Evolutionary conservation across 331 rosid species (phyloP), one percentile per base, ranked within the genome.

Genomic region (Saraca asoca): DNA sequence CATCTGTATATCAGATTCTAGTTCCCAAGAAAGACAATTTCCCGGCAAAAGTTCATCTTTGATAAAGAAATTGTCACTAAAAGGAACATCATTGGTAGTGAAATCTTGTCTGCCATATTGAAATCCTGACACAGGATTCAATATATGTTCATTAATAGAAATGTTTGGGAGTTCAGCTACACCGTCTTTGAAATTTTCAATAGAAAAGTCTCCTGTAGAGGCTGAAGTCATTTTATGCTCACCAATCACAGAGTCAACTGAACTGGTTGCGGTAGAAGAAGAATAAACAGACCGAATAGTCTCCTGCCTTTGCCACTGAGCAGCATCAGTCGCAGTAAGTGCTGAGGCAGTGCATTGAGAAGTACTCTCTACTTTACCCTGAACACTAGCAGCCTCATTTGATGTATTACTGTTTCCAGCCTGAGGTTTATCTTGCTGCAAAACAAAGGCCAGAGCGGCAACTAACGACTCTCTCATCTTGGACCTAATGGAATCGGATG

Each of bases 41-140:
- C 95, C 99, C 74, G 88, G 97, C 79, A 94, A 73, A 73, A 94
- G 88, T 33, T 88, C 99, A 59, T 94, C 99, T 84, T 90, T 90
- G 35, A 91, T 83, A 80, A 77, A 86, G 63, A 90, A 79, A 58
- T 71, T 75, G 18, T 88, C 99, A 51, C 89, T 78, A 74, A 86
- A 88, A 53, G 97, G 84, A 73, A 90, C 85, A 64, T 90, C 90
- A 74, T 83, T 88, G 62, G 78, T 84, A 17, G 92, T 81, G 75
- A 87, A 88, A 33, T 83, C 96, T 51, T 78, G 87, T 51, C 56
- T 81, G 63, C 68, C 86, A 35, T 61, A 68, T 46, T 77, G 68
- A 24, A 76, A 43, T 20, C 69, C 57, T 52, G 50, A 64, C 51
- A 73, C 43, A 37, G 72, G 66, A 60, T 67, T 78, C 62, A 75